Conservation (phyloP, 441 rosid species). For the Geranium incanum region DNA sequence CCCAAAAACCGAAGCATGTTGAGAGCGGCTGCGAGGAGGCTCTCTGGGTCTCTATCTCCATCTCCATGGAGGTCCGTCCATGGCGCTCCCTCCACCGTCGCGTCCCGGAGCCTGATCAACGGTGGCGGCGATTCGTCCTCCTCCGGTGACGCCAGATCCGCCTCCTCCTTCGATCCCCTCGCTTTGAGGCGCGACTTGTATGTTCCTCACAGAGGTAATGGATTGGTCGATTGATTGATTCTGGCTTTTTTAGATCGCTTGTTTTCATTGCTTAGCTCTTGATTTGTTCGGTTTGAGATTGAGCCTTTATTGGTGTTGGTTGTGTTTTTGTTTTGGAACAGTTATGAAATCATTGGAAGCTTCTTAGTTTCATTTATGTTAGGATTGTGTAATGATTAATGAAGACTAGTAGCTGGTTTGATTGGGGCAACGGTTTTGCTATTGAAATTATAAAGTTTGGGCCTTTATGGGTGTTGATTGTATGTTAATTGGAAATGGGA, state of each 20-base stretch:
- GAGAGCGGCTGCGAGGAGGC: conserved; percentile 4
- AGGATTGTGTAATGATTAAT: neutral
- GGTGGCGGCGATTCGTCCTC: neutral
- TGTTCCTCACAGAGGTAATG: neutral
- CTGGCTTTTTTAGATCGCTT: neutral
- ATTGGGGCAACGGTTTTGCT: neutral
- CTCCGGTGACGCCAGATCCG: conserved; percentile 5
- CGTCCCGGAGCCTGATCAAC: neutral
- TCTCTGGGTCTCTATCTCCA: conserved; percentile 1
- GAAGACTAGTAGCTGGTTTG: neutral
- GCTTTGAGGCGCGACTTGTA: neutral
- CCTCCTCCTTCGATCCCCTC: neutral
- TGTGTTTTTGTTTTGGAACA: neutral
- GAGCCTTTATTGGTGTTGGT: neutral
- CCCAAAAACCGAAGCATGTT: neutral
- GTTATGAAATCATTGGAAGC: neutral
- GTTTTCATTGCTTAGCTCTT: neutral
- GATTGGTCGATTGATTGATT: neutral
- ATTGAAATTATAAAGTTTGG: neutral
- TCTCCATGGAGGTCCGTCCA: conserved; percentile 4
- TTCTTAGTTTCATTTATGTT: neutral
- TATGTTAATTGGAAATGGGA: neutral
- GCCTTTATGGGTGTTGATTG: neutral
- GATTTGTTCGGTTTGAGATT: neutral
- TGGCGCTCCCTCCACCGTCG: neutral